Percentiles rank a stretch among this genome's conserved stretches.
These are phyloP conservation scores for Rhodosporidiobolus odoratus DNA, from an alignment of 768 basidiomycete species.

Conservation along the genomic window DNA sequence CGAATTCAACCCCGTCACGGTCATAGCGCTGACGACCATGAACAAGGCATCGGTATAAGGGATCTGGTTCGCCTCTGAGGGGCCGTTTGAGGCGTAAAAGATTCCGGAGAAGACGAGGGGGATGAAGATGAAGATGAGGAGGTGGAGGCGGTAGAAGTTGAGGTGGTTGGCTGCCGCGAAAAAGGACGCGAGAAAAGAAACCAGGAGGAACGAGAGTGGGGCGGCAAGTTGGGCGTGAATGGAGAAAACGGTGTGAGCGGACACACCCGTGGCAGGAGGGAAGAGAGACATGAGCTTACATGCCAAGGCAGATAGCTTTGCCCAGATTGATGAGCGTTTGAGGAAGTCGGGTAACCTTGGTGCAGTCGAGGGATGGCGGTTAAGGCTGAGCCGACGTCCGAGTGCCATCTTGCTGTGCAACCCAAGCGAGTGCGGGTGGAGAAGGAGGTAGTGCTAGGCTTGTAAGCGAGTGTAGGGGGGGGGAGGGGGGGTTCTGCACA, in stretches of 20 bases:
- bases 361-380: slow-evolving; percentile 30
- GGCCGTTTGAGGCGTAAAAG: slow-evolving; percentile 73
- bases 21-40: slow-evolving; percentile 70
- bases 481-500: too few relatives aligned
- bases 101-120: slow-evolving; percentile 74
- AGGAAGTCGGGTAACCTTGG: slow-evolving; percentile 11
- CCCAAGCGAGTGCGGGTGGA: too few relatives aligned
- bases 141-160: slow-evolving; percentile 60
- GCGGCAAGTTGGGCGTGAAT: not conserved
- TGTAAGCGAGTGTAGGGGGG: too few relatives aligned
- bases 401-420: slow-evolving; percentile 2
- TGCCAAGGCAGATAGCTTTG: slow-evolving; percentile 58
- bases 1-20: slow-evolving; percentile 54
- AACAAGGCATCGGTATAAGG: slow-evolving; percentile 72
- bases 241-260: not conserved
- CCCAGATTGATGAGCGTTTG: slow-evolving; percentile 2
- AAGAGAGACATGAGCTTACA: not conserved
- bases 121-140: slow-evolving; percentile 53
- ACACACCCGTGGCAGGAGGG: not conserved
- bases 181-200: too few relatives aligned
- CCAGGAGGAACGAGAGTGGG: not conserved
- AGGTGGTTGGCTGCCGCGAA: slow-evolving; percentile 45
- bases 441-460: too few relatives aligned
- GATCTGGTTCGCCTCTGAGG: slow-evolving; percentile 55
- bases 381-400: slow-evolving; percentile 4